Evolutionary conservation across 2,329 filamentous ascomycete species (phyloP).

Genomic region (Alternaria atra): DNA sequence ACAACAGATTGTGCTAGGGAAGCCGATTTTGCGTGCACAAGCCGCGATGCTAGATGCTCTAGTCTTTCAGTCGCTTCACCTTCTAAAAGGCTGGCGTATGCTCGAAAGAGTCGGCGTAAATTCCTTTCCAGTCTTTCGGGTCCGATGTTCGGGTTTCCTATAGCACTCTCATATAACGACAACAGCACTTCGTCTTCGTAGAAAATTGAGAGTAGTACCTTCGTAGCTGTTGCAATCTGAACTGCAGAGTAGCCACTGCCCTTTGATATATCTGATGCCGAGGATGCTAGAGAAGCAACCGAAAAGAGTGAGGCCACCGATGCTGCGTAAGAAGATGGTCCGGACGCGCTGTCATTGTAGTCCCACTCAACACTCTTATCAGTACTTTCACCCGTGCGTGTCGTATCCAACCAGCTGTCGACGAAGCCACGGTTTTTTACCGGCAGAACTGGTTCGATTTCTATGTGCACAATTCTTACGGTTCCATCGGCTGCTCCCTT

Average conservation of each 20-base stretch:
- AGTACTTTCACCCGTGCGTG: not conserved
- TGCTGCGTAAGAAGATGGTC: not conserved
- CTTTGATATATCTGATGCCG: slow-evolving; percentile 6
- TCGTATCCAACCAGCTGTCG: no score
- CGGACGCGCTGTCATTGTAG: not conserved
- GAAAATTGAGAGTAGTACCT: slow-evolving; percentile 9
- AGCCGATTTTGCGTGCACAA: slow-evolving; percentile 16
- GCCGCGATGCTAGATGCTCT: slow-evolving; percentile 8
- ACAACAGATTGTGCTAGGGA: slow-evolving; percentile 17
- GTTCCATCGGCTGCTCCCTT: no score
- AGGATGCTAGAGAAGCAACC: slow-evolving; percentile 4
- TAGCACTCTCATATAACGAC: slow-evolving; percentile 7
- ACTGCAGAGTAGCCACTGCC: slow-evolving; percentile 15
- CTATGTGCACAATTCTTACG: no score
- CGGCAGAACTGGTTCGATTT: no score
- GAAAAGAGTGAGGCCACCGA: slow-evolving; percentile 8
- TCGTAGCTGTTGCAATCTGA: slow-evolving; percentile 17
- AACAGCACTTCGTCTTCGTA: slow-evolving; percentile 7
- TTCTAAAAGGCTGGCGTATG: slow-evolving; percentile 6
- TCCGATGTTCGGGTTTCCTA: slow-evolving; percentile 8
- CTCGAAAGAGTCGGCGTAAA: slow-evolving; percentile 11
- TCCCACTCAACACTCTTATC: not conserved
- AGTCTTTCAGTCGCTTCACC: slow-evolving; percentile 6
- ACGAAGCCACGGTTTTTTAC: no score
- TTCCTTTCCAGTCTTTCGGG: slow-evolving; percentile 9